phyloP scores from a whole-genome alignment of 345 rosid species.

The Eucalyptus victrix region DNA sequence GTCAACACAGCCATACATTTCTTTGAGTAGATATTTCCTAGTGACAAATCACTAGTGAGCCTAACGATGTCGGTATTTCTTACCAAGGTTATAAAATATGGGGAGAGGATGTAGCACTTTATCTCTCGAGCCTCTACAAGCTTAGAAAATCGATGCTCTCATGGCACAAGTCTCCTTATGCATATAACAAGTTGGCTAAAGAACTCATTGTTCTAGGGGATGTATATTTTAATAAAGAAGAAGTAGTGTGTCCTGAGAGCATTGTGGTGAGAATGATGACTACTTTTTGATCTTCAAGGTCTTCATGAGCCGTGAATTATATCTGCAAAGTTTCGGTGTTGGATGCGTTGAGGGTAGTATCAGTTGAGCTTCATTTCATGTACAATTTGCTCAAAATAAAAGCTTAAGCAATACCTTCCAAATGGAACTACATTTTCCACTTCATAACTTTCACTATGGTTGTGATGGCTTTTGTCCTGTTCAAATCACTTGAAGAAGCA shows the following conservation, averaged over 20 bases:
- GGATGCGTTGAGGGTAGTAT: neutral
- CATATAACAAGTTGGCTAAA: neutral
- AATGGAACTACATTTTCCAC: neutral
- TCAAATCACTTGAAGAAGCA: neutral
- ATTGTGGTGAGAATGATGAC: neutral
- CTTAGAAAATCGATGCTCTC: neutral
- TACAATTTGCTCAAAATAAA: neutral
- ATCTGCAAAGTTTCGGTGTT: neutral
- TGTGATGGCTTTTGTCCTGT: neutral
- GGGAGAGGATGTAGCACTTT: neutral
- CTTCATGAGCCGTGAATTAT: neutral
- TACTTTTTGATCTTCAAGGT: neutral
- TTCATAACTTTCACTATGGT: neutral
- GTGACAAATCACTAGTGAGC: neutral
- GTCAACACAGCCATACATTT: neutral
- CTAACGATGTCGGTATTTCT: neutral
- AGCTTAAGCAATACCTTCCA: neutral
- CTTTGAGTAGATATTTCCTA: neutral
- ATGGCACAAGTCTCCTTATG: neutral
- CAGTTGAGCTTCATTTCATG: neutral
- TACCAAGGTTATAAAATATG: neutral
- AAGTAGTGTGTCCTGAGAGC: neutral
- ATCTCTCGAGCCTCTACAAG: neutral
- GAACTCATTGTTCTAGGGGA: neutral
- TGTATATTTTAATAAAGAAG: neutral